Evolutionary conservation across 371 early-diverging fungal species (phyloP).

Genomic region (Mucor racemosus): DNA sequence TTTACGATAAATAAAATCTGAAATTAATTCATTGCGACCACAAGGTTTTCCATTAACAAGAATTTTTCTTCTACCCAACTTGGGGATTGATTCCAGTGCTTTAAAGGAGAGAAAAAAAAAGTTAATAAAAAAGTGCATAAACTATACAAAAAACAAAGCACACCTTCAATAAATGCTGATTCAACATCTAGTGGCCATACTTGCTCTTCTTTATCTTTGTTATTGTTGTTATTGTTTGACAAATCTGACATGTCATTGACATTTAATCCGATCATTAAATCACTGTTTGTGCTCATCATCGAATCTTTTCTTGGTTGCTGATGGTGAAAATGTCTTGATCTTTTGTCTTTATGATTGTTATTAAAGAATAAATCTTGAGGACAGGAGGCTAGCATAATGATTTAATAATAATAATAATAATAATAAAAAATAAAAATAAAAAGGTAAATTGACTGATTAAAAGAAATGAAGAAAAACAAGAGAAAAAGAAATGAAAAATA

Average conservation of each 20-base stretch:
- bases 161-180: conserved; percentile 70
- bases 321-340: conserved; percentile 14
- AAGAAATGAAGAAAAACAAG: not conserved
- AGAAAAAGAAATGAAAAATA: conserved; percentile 1
- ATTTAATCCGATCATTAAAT: conserved; percentile 13
- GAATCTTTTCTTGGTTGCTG: conserved; percentile 29
- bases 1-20: conserved; percentile 73
- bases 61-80: conserved; percentile 54
- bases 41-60: conserved; percentile 63
- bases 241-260: conserved; percentile 13
- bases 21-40: conserved; percentile 78
- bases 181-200: conserved; percentile 73
- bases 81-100: conserved; percentile 22
- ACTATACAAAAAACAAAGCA: too few species aligned
- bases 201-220: conserved; percentile 52
- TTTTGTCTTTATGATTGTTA: conserved; percentile 22
- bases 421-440: not conserved
- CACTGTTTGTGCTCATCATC: conserved; percentile 21
- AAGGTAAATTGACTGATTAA: not conserved
- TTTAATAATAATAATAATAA: not conserved
- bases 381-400: conserved; percentile 32
- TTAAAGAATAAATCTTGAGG: conserved; percentile 37
- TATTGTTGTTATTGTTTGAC: conserved; percentile 22
- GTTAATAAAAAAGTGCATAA: too few species aligned
- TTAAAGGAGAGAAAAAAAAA: not conserved